Percentiles rank a stretch among this genome's conserved stretches.
Conservation (phyloP, 495 filamentous ascomycete genomes). For the Mytilinidion resinicola region DNA sequence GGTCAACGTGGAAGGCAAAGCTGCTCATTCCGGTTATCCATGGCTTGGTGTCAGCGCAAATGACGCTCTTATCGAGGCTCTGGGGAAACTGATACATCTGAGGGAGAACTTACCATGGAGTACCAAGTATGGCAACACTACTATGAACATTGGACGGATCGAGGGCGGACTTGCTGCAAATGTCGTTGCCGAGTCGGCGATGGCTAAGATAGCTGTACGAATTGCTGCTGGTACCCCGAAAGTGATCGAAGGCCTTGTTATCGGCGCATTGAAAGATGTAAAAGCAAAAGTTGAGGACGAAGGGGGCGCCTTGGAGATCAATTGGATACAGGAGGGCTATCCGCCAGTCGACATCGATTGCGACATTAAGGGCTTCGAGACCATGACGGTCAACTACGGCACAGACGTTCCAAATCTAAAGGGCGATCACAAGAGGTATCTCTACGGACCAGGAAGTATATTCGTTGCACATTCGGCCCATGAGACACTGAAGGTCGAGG, state of each 20-base stretch:
- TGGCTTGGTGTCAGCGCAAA: constrained; percentile 76
- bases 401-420: constrained; percentile 80
- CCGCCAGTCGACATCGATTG: constrained; percentile 68
- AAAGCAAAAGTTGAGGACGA: constrained; percentile 39
- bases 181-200: constrained; percentile 70
- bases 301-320: constrained; percentile 53
- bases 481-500: constrained; percentile 64
- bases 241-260: constrained; percentile 49
- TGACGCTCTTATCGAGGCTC: constrained; percentile 61
- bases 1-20: constrained; percentile 63
- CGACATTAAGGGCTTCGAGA: constrained; percentile 78
- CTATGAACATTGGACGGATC: constrained; percentile 74
- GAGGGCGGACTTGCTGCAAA: constrained; percentile 82
- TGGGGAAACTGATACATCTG: constrained; percentile 55
- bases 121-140: constrained; percentile 75
- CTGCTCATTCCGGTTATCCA: constrained; percentile 86
- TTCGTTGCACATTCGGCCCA: constrained; percentile 82
- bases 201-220: constrained; percentile 60
- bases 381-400: constrained; percentile 78
- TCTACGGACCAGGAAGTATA: constrained; percentile 86
- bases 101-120: constrained; percentile 59
- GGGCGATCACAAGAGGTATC: constrained; percentile 68
- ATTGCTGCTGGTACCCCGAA: constrained; percentile 65
- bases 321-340: constrained; percentile 55
- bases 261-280: constrained; percentile 46